Conservation (phyloP, 148 eudicot species). For the Silene uniflora region DNA sequence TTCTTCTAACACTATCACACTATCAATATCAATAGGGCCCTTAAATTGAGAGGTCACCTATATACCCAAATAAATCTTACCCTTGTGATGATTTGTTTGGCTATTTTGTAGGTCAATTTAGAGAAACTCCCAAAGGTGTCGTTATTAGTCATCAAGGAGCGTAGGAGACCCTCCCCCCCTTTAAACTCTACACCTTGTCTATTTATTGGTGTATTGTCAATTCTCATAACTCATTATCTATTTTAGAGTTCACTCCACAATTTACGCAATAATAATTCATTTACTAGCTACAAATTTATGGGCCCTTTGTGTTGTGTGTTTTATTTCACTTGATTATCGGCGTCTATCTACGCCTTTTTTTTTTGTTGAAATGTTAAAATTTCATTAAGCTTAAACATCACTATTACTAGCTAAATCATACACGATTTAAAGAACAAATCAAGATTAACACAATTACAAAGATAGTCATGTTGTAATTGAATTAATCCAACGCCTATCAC, state of each 20-base stretch:
- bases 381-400: no score
- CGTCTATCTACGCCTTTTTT: background rate
- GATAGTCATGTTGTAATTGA: no score
- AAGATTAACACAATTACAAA: no score
- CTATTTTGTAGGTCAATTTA: constrained; percentile 15
- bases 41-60: constrained; percentile 25
- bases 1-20: constrained; percentile 14
- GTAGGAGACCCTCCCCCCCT: constrained; percentile 5
- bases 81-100: background rate
- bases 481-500: no score
- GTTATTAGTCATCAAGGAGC: background rate
- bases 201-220: background rate
- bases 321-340: no score
- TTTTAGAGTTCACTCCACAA: constrained; percentile 8
- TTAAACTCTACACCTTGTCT: constrained; percentile 1
- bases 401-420: no score
- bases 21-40: constrained; percentile 21
- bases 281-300: constrained; percentile 18
- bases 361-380: no score
- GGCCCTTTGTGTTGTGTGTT: constrained; percentile 12
- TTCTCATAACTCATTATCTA: constrained; percentile 2
- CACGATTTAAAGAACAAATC: no score
- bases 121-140: constrained; percentile 13
- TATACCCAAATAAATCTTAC: background rate
- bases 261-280: constrained; percentile 7